phyloP scores from a whole-genome alignment of 345 rosid genomes.

The Turnera subulata region DNA sequence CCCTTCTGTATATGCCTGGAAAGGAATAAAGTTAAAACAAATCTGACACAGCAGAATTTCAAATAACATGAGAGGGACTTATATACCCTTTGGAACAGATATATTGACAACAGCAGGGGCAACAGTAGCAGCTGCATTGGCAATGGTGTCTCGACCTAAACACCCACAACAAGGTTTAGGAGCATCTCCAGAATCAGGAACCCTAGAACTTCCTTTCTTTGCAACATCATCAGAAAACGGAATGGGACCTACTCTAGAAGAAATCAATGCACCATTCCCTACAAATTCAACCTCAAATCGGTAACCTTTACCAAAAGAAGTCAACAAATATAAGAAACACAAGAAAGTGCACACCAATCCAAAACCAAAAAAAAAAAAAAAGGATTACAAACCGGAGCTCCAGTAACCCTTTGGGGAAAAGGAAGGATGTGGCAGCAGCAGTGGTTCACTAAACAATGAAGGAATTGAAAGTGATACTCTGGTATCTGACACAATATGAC shows the following conservation, averaged over 20 bases:
- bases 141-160: conserved; percentile 69
- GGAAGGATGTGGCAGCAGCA: conserved; percentile 23
- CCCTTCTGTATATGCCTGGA: background rate
- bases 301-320: background rate
- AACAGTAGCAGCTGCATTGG: conserved; percentile 81
- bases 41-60: conserved; percentile 2
- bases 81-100: conserved; percentile 73
- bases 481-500: conserved; percentile 30
- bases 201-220: conserved; percentile 25
- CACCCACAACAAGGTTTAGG: conserved; percentile 41
- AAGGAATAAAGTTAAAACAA: background rate
- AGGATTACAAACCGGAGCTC: conserved; percentile 38
- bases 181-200: conserved; percentile 36
- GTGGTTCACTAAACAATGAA: conserved; percentile 22
- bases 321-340: background rate
- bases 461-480: conserved; percentile 41
- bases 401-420: conserved; percentile 23
- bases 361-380: conserved; percentile 3
- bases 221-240: conserved; percentile 27
- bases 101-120: conserved; percentile 87
- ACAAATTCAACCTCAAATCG: conserved; percentile 10
- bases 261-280: conserved; percentile 40
- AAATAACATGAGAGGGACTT: no score
- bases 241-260: conserved; percentile 39
- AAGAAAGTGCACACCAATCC: background rate